These are phyloP conservation scores for Endothia cerciana DNA, from an alignment of 2,329 filamentous ascomycete genomes.

Conservation along the genomic window DNA sequence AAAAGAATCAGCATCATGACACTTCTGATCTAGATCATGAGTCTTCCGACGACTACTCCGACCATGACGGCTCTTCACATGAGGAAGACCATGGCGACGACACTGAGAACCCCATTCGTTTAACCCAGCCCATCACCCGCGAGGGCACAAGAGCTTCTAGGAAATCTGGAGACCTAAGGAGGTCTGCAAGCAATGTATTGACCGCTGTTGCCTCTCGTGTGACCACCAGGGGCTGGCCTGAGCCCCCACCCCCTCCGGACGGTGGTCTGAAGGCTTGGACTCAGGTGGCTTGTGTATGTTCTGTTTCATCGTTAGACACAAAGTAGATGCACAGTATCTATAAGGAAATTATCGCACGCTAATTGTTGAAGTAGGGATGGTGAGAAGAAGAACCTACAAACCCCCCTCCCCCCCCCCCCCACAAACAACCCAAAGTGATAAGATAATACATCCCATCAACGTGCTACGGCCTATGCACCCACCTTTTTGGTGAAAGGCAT, in stretches of 20 bases:
- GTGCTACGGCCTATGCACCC: background rate
- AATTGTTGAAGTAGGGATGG: constrained; percentile 25
- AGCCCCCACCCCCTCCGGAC: constrained; percentile 51
- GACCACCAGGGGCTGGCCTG: constrained; percentile 43
- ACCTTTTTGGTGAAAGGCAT: background rate
- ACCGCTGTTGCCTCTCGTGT: constrained; percentile 35
- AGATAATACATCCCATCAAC: background rate
- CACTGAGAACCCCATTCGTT: background rate
- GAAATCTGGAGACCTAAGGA: constrained; percentile 21
- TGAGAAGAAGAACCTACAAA: background rate
- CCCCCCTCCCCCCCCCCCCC: background rate
- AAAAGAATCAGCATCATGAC: constrained; percentile 18
- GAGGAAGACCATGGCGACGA: constrained; percentile 1
- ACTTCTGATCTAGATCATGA: background rate
- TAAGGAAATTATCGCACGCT: constrained; percentile 4
- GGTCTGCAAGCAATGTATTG: constrained; percentile 29
- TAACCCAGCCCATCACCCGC: constrained; percentile 14
- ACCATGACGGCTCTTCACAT: constrained; percentile 13
- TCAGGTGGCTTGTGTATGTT: constrained; percentile 36
- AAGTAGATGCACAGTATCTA: background rate
- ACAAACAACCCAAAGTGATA: no score
- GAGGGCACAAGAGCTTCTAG: constrained; percentile 21
- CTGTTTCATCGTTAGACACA: background rate
- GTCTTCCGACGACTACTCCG: constrained; percentile 9
- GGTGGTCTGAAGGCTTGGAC: constrained; percentile 49